phyloP scores from a whole-genome alignment of 208 protist species.

The Histomonas meleagridis region DNA sequence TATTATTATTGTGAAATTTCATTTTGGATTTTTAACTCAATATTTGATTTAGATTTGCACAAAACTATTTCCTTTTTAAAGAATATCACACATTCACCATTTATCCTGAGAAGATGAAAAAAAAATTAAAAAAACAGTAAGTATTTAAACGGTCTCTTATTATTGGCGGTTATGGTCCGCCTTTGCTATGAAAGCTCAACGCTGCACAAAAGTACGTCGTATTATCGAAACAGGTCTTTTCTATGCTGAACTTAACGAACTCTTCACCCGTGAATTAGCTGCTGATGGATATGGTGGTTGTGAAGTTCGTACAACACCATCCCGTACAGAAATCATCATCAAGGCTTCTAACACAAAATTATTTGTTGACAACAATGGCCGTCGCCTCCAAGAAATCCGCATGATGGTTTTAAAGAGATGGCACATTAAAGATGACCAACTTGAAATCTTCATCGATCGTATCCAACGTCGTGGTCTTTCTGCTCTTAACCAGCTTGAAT shows the following conservation, averaged over 20 bases:
- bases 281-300: conserved; percentile 83
- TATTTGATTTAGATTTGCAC: too few relatives aligned
- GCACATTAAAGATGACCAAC: conserved; percentile 71
- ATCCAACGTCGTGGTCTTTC: conserved; percentile 86
- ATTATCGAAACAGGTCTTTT: conserved; percentile 95
- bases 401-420: conserved; percentile 91
- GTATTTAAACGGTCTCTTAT: too few relatives aligned
- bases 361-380: conserved; percentile 85
- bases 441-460: too few relatives aligned
- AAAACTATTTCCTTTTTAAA: too few relatives aligned
- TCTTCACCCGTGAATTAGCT: conserved; percentile 88
- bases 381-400: conserved; percentile 91
- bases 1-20: too few relatives aligned
- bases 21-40: too few relatives aligned
- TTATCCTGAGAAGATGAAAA: too few relatives aligned
- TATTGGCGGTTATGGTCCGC: too few relatives aligned
- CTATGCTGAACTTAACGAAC: conserved; percentile 98
- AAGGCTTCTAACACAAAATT: conserved; percentile 81
- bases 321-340: conserved; percentile 94
- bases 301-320: conserved; percentile 80
- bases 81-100: too few relatives aligned
- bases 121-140: too few relatives aligned
- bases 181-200: conserved; percentile 17
- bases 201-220: background rate
- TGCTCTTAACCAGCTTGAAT: conserved; percentile 92